Base-by-base conservation (phyloP, 805 yeast genomes). In the Ogataea methanolica region DNA sequence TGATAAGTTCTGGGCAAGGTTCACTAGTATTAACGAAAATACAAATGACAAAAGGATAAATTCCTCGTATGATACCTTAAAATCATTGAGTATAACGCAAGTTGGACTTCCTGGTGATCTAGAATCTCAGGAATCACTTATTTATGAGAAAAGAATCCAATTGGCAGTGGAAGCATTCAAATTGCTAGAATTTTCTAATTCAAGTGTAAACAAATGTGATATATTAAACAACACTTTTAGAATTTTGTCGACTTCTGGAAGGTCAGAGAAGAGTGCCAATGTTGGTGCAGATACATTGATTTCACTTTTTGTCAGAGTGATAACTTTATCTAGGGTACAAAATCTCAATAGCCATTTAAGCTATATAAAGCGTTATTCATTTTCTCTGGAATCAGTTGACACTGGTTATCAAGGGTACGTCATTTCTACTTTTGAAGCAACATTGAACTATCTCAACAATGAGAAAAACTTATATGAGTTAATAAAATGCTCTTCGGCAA, bases 241-340 rank as follows among this genome's bases (percentile, higher is more conserved):
- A 36, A 65, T 70, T 0, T 58, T 89, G 22, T 76, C 88, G 9
- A 39, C 43, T 12, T 43, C 45, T 36, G 33, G 43, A 6, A 16
- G 42, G 4, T 12, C 41, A 6, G 45, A 33, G 3, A 14, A 49
- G 4, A 31, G 31, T 8, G 40, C 72, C 4, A 57, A 73, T 0
- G 71, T 88, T 6, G 91, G 85, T 65, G 98, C 97, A 0, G 98
- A 91, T 60, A 80, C 87, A 0, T 67, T 91, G 21, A 74, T 91
- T 4, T 83, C 90, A 1, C 67, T 91, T 41, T 67, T 91, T 51
- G 75, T 89, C 6, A 70, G 89, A 62, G 89, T 88, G 4, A 74
- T 90, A 1, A 73, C 82, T 9, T 79, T 85, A 45, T 73, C 94
- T 1, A 73, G 73, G 36, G 76, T 86, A 2, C 70, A 70, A 3